Evolutionary conservation across 768 basidiomycete genomes (phyloP).

Genomic region (Termitomyces titanicus): DNA sequence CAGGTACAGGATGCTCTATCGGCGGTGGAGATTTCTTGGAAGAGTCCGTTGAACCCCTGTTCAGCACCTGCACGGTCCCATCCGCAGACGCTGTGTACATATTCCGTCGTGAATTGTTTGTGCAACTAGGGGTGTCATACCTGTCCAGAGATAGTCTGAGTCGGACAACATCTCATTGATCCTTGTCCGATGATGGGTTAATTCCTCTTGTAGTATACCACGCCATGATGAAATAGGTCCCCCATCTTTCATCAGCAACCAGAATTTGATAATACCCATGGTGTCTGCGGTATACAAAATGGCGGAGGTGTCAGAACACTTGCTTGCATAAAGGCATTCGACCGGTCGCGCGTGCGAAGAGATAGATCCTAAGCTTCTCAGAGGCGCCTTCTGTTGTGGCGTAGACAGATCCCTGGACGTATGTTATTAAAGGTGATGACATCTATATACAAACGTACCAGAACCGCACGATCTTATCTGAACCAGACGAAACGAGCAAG

Average conservation of each 20-base stretch:
- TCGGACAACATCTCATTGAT: slow-evolving; percentile 71
- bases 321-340: slow-evolving; percentile 64
- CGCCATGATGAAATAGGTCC: slow-evolving; percentile 43
- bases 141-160: slow-evolving; percentile 84
- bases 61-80: slow-evolving; percentile 68
- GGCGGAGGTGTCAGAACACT: slow-evolving; percentile 39
- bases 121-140: slow-evolving; percentile 34
- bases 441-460: slow-evolving; percentile 55
- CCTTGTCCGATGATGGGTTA: slow-evolving; percentile 75
- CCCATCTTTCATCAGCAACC: slow-evolving; percentile 56
- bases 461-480: slow-evolving; percentile 84
- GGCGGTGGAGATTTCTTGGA: slow-evolving; percentile 39
- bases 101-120: background rate
- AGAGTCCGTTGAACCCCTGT: slow-evolving; percentile 31
- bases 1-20: slow-evolving; percentile 59
- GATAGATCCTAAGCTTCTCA: slow-evolving; percentile 61
- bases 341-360: slow-evolving; percentile 88
- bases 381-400: slow-evolving; percentile 33
- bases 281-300: slow-evolving; percentile 85
- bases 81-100: slow-evolving; percentile 77
- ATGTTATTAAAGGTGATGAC: background rate
- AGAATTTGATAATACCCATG: slow-evolving; percentile 85
- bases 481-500: slow-evolving; percentile 81
- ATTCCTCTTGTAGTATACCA: slow-evolving; percentile 47
- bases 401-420: slow-evolving; percentile 59